These are phyloP conservation scores for Rusavskia elegans DNA, from an alignment of 495 filamentous ascomycete species.

Conservation along the genomic window DNA sequence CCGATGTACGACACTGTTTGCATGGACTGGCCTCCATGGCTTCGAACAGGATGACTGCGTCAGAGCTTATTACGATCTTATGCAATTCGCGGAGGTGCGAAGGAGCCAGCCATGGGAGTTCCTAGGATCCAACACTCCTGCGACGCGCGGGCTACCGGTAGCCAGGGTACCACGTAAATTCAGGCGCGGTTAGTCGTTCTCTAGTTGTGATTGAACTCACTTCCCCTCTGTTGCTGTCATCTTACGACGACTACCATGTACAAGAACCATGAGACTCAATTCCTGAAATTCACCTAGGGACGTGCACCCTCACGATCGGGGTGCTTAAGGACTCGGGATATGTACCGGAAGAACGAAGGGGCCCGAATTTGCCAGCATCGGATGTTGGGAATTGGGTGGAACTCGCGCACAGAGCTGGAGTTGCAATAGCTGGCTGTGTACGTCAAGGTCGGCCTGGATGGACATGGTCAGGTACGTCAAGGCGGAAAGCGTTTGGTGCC, in stretches of 20 bases:
- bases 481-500: background rate
- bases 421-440: background rate
- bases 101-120: background rate
- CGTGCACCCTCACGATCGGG: background rate
- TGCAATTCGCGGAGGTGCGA: background rate
- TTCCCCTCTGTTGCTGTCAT: no score
- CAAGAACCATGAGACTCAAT: no score
- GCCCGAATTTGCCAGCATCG: background rate
- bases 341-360: background rate
- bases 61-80: background rate
- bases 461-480: background rate
- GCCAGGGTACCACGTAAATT: background rate
- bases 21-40: background rate
- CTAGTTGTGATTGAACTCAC: no score
- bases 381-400: background rate
- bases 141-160: background rate
- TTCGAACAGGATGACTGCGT: background rate
- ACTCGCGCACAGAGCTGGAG: background rate
- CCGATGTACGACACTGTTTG: background rate
- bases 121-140: background rate
- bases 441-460: background rate
- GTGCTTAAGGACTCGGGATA: background rate
- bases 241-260: no score
- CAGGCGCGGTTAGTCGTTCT: background rate
- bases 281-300: background rate